These are phyloP conservation scores for Diaporthe longicolla DNA, from an alignment of 2,329 filamentous ascomycete genomes.

Conservation along the genomic window DNA sequence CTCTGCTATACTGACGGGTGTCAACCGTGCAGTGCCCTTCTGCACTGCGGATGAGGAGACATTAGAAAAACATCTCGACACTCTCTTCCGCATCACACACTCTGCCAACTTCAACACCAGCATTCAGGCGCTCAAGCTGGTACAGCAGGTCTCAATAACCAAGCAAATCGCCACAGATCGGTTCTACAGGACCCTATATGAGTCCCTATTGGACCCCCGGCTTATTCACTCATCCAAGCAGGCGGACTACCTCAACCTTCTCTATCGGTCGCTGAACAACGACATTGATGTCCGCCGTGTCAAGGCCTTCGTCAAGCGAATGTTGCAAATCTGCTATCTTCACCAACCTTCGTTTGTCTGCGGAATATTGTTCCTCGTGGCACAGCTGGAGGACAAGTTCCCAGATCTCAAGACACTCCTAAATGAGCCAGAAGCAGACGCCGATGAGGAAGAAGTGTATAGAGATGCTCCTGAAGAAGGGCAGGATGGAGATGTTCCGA, in stretches of 20 bases:
- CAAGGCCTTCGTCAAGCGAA: constrained; percentile 94
- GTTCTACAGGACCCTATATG: constrained; percentile 96
- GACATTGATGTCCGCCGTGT: constrained; percentile 93
- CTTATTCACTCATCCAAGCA: constrained; percentile 94
- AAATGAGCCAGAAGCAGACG: constrained; percentile 83
- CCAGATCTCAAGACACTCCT: constrained; percentile 84
- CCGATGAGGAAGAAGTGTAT: constrained; percentile 77
- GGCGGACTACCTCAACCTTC: constrained; percentile 91
- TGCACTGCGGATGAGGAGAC: constrained; percentile 83
- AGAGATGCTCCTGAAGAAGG: constrained; percentile 69
- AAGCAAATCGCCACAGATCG: constrained; percentile 88
- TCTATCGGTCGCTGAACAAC: constrained; percentile 89
- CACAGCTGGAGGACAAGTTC: constrained; percentile 84
- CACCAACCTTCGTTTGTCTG: constrained; percentile 95
- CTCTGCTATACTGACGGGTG: constrained; percentile 90
- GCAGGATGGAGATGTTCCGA: constrained; percentile 61
- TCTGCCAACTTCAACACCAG: constrained; percentile 99
- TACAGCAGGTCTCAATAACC: constrained; percentile 88
- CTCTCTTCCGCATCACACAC: constrained; percentile 94
- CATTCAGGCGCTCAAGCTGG: constrained; percentile 93
- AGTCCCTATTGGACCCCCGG: constrained; percentile 92
- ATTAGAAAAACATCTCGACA: constrained; percentile 92
- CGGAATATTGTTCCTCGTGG: constrained; percentile 90
- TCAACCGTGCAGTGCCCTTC: constrained; percentile 97
- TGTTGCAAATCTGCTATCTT: constrained; percentile 87